Percentiles rank a stretch among this genome's conserved stretches.
These are phyloP conservation scores for Selaginella tamariscina DNA, from an alignment of 75 land plant genomes.

Conservation along the genomic window DNA sequence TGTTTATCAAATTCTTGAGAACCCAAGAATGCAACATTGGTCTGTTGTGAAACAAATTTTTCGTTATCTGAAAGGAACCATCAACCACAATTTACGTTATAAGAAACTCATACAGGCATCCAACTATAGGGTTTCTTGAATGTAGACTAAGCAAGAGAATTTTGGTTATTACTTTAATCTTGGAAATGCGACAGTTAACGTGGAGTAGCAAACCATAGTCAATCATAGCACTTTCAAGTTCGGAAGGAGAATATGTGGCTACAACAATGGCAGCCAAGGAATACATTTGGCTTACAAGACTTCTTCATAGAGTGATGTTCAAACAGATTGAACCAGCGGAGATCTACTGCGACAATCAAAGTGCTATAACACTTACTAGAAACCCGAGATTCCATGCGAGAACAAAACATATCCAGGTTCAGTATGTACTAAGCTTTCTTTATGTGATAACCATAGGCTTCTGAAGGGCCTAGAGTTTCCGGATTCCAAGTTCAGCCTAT, in stretches of 20 bases:
- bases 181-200: slow-evolving; percentile 17
- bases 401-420: neutral
- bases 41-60: slow-evolving; percentile 23
- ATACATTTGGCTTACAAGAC: too few relatives aligned
- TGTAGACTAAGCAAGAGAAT: slow-evolving; percentile 19
- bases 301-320: too few relatives aligned
- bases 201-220: slow-evolving; percentile 21
- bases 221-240: slow-evolving; percentile 18
- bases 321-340: too few relatives aligned
- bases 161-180: slow-evolving; percentile 16
- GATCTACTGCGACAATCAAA: slow-evolving; percentile 17
- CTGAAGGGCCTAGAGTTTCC: slow-evolving; percentile 79
- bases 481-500: slow-evolving; percentile 81
- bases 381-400: slow-evolving; percentile 20
- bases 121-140: slow-evolving; percentile 11
- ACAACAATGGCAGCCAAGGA: too few relatives aligned
- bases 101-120: neutral
- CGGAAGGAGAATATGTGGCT: slow-evolving; percentile 36
- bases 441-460: slow-evolving; percentile 47
- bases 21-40: slow-evolving; percentile 21
- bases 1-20: slow-evolving; percentile 10
- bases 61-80: too few relatives aligned
- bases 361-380: neutral
- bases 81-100: neutral
- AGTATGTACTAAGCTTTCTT: too few relatives aligned